Percentiles rank a stretch among this genome's conserved stretches.
Evolutionary conservation across 164 flowering plant species (phyloP).

Genomic region (Cinnamomum chago): DNA sequence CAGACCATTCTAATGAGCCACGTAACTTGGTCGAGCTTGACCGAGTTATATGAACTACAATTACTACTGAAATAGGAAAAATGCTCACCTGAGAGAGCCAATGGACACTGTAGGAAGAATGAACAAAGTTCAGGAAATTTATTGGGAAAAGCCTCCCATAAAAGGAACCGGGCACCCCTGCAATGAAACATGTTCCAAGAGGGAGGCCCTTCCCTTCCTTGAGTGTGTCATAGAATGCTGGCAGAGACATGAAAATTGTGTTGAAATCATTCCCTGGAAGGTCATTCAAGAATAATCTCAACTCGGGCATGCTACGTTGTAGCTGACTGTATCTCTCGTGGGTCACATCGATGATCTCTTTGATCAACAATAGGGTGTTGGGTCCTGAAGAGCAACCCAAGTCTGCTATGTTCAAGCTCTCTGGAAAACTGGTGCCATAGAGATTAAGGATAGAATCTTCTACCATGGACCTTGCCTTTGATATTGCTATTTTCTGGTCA

Average conservation of each 20-base stretch:
- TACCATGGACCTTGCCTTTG: conserved; percentile 30
- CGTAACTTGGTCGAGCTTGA: neutral
- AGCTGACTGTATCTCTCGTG: conserved; percentile 7
- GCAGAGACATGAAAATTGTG: conserved; percentile 35
- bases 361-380: conserved; percentile 39
- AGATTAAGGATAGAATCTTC: conserved; percentile 34
- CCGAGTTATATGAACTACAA: neutral
- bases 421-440: conserved; percentile 13
- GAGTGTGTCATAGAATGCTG: conserved; percentile 24
- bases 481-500: conserved; percentile 38
- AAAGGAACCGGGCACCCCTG: conserved; percentile 53
- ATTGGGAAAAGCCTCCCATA: conserved; percentile 50
- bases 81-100: conserved; percentile 55
- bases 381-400: conserved; percentile 77
- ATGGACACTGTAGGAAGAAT: conserved; percentile 53
- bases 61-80: neutral
- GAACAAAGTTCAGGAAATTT: conserved; percentile 43
- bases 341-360: conserved; percentile 29
- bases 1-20: neutral
- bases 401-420: conserved; percentile 45
- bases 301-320: conserved; percentile 24
- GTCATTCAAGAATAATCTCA: conserved; percentile 46
- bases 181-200: conserved; percentile 35
- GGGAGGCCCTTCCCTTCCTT: conserved; percentile 16
- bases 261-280: conserved; percentile 57